Conservation (phyloP, 805 yeast species). For the Candida lessepsii region DNA sequence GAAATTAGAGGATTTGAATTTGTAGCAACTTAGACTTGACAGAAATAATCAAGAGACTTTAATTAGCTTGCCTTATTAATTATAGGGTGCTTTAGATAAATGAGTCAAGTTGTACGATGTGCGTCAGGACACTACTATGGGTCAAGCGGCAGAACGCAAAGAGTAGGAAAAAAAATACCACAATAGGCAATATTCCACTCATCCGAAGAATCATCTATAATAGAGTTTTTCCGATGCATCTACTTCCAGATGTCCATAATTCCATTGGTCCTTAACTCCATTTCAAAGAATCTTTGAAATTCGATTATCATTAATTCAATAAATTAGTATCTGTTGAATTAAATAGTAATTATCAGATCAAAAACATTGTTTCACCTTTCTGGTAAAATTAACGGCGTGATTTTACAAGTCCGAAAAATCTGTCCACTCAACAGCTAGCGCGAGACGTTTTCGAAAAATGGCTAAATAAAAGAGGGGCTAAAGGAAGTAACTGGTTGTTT, state of each 20-base stretch:
- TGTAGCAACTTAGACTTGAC: too few relatives aligned
- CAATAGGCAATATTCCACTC: background rate
- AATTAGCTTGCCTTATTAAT: too few relatives aligned
- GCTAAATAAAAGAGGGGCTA: conserved; percentile 5
- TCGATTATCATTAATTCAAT: background rate
- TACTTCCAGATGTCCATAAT: conserved; percentile 2
- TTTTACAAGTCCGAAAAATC: conserved; percentile 4
- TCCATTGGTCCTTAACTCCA: conserved; percentile 6
- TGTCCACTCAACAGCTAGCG: conserved; percentile 3
- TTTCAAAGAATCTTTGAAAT: background rate
- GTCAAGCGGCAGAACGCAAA: too few relatives aligned
- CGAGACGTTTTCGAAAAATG: background rate
- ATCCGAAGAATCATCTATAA: background rate
- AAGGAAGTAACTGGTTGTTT: conserved; percentile 5
- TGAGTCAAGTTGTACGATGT: conserved; percentile 1
- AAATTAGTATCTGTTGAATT: too few relatives aligned
- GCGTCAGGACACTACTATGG: conserved; percentile 1
- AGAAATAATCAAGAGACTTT: background rate
- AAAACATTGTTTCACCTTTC: background rate
- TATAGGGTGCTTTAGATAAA: background rate
- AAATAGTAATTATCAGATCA: too few relatives aligned
- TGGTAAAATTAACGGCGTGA: conserved; percentile 5
- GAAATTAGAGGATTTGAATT: too few relatives aligned
- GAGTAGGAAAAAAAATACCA: background rate
- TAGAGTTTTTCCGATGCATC: conserved; percentile 1